Percentiles rank a stretch among this genome's conserved stretches.
Conservation (phyloP, 2,329 filamentous ascomycete species). For the Alternaria alternata region DNA sequence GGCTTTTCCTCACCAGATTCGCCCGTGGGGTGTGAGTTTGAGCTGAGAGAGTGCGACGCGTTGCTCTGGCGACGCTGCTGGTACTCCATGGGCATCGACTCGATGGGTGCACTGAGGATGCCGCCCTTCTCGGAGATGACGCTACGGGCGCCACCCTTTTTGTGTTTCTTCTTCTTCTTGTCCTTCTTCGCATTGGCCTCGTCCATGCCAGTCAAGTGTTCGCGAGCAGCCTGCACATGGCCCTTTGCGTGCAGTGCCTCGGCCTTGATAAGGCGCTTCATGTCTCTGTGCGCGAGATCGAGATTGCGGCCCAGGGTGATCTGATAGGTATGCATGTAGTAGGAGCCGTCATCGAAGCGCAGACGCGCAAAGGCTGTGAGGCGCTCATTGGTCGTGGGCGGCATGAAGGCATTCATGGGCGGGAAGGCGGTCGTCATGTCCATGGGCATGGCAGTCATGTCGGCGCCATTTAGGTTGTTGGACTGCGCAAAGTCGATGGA, state of each 20-base stretch:
- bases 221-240: slow-evolving; percentile 35
- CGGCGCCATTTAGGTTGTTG: slow-evolving; percentile 18
- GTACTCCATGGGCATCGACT: slow-evolving; percentile 45
- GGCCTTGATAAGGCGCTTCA: slow-evolving; percentile 55
- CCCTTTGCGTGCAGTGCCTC: slow-evolving; percentile 37
- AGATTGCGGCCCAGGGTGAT: slow-evolving; percentile 78
- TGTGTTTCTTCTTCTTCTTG: slow-evolving; percentile 60
- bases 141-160: slow-evolving; percentile 61
- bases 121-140: slow-evolving; percentile 75
- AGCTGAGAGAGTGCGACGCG: slow-evolving; percentile 61
- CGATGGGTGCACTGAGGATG: slow-evolving; percentile 60
- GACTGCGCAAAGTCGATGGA: slow-evolving; percentile 33
- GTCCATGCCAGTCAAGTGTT: slow-evolving; percentile 23
- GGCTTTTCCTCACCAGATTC: slow-evolving; percentile 39
- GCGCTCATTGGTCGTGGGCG: slow-evolving; percentile 36
- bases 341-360: slow-evolving; percentile 77
- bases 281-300: slow-evolving; percentile 57
- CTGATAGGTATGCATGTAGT: slow-evolving; percentile 79
- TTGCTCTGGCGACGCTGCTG: slow-evolving; percentile 47
- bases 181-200: slow-evolving; percentile 19
- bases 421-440: slow-evolving; percentile 19
- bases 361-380: slow-evolving; percentile 71
- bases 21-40: slow-evolving; percentile 54
- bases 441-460: slow-evolving; percentile 19
- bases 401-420: slow-evolving; percentile 25